Evolutionary conservation across 2,329 filamentous ascomycete genomes (phyloP).

Genomic region (Cordyceps cicadae): DNA sequence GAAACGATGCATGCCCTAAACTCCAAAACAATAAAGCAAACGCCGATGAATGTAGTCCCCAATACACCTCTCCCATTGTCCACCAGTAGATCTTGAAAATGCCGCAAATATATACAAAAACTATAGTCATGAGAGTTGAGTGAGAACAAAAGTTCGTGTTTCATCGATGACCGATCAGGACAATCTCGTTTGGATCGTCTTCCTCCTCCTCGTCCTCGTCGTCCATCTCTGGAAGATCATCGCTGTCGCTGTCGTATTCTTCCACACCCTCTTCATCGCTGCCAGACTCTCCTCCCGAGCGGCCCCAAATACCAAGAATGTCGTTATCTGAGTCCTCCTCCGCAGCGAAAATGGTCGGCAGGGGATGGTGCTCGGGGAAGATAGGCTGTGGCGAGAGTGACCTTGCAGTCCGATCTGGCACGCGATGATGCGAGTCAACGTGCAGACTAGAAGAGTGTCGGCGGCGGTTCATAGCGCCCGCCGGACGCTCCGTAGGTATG

Average conservation of each 20-base stretch:
- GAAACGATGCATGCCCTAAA: not conserved
- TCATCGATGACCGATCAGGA: slow-evolving; percentile 37
- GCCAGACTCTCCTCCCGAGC: slow-evolving; percentile 34
- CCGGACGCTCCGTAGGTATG: slow-evolving; percentile 9
- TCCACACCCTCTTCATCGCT: slow-evolving; percentile 35
- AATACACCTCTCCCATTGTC: not conserved
- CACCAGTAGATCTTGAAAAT: not conserved
- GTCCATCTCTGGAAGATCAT: slow-evolving; percentile 33
- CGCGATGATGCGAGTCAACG: slow-evolving; percentile 24
- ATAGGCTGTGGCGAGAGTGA: slow-evolving; percentile 34
- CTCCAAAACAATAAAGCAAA: not conserved
- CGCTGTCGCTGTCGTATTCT: slow-evolving; percentile 35
- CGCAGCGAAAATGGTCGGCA: slow-evolving; percentile 20
- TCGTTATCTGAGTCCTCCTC: slow-evolving; percentile 45
- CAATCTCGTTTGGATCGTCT: slow-evolving; percentile 39
- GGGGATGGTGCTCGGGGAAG: slow-evolving; percentile 19
- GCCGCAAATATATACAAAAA: not conserved
- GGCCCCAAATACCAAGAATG: slow-evolving; percentile 50
- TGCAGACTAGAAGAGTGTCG: slow-evolving; percentile 31
- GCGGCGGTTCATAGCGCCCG: slow-evolving; percentile 21
- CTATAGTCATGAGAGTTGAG: not conserved
- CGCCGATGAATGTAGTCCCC: not conserved
- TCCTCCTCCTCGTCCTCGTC: slow-evolving; percentile 41
- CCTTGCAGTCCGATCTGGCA: slow-evolving; percentile 34
- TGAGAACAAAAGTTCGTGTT: not conserved